Base-by-base conservation (phyloP, 23 red algal genomes). In the Gracilariopsis chorda region DNA sequence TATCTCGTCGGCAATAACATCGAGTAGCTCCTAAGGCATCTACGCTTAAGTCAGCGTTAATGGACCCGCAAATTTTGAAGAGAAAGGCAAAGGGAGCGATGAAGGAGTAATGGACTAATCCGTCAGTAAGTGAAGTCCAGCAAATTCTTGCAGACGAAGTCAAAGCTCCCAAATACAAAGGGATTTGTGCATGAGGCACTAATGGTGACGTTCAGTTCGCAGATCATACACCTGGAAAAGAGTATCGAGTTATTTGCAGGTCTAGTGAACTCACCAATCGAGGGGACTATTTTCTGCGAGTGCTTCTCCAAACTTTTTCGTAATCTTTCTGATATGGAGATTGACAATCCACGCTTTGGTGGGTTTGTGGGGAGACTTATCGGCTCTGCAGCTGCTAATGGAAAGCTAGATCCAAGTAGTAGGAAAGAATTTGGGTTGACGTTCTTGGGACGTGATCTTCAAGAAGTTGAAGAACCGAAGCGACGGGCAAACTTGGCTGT, bases 261-360 rank as follows among this genome's bases (percentile, higher is more conserved):
- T 57, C 20, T 94, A 32, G 32, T 90, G 7, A 45, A 87, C 1
- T 42, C 65, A 33, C 62, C 41, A 10, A 78, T 75, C 44, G 40
- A 48, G 24, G 73, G 37, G 19, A 36, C 41, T 1, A 14, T 65
- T 29, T 83, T 73, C 47, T 52, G 73, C 24, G 41, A 65, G 29
- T 48, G 59, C 9, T 87, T 73, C 32, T 69, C 47, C 9, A 56
- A 58, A 27, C 30, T 88, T 28, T 23, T 88, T 41, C 56, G 45
- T 29, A 47, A 62, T 19, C 68, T 94, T 47, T 83, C 76, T 55
- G 83, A 94, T 48, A 58, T 94, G 28, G 92, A 94, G 42, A 87
- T 94, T 39, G 92, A 94, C 30, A 70, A 82, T 83, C 92, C 92
- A 46, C 27, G 79, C 48, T 57, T 83, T 24, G 60, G 57, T 12